Percentiles rank a stretch among this genome's conserved stretches.
phyloP scores from a whole-genome alignment of 2,329 filamentous ascomycete genomes.

The Chaetomium olivaceum region DNA sequence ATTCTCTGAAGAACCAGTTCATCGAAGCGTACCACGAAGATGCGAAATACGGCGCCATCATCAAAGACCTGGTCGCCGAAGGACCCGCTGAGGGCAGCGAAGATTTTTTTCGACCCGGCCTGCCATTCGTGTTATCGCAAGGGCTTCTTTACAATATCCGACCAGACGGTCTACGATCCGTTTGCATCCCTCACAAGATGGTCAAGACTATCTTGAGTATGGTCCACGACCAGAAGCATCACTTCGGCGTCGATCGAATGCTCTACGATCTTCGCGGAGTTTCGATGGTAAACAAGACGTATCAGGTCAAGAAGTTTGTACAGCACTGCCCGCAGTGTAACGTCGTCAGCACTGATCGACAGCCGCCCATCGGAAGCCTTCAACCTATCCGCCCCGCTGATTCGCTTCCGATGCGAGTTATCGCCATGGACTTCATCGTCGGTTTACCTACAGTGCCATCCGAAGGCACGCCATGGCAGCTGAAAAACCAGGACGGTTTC shows the following conservation, averaged over 20 bases:
- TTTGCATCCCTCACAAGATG: not conserved
- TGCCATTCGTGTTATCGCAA: not conserved
- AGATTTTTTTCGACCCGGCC: not conserved
- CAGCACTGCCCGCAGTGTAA: not conserved
- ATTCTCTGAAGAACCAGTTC: not conserved
- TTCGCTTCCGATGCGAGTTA: not conserved
- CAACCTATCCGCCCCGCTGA: not conserved
- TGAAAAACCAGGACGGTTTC: not conserved
- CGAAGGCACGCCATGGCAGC: not conserved
- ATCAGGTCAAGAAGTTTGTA: not conserved
- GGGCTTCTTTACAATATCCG: not conserved
- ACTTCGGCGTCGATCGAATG: not conserved
- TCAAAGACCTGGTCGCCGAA: not conserved
- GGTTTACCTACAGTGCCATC: not conserved
- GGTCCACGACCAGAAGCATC: not conserved
- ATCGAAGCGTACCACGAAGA: not conserved
- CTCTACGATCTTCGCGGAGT: not conserved
- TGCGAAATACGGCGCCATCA: not conserved
- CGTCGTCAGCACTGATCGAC: not conserved
- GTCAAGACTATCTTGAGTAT: not conserved
- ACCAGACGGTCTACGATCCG: not conserved
- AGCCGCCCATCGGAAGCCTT: not conserved
- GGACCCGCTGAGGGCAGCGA: not conserved
- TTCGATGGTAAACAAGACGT: not conserved
- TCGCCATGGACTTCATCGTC: not conserved